Evolutionary conservation across 2,329 filamentous ascomycete species (phyloP).

Genomic region (Diplodia seriata): DNA sequence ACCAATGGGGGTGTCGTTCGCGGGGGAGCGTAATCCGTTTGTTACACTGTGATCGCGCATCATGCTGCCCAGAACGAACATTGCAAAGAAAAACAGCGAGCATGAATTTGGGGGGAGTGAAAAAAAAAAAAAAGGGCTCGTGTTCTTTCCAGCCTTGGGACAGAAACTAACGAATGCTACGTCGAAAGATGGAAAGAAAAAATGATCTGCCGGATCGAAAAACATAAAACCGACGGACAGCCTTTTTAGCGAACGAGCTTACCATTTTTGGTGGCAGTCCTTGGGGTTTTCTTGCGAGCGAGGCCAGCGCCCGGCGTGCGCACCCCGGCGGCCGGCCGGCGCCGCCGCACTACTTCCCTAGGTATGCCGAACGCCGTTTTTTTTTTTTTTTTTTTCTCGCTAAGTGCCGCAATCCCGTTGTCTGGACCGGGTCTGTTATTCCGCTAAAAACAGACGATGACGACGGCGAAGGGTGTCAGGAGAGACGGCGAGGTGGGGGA

Average conservation of each 20-base stretch:
- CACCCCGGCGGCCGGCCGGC: background rate
- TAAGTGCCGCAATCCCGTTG: background rate
- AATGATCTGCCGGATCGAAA: slow-evolving; percentile 3
- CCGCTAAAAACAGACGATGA: background rate
- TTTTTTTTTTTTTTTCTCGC: no score
- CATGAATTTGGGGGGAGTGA: no score
- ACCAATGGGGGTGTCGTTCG: background rate
- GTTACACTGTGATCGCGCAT: background rate
- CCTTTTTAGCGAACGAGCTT: background rate
- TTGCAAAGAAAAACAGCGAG: background rate
- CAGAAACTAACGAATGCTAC: background rate
- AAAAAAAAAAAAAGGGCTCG: background rate
- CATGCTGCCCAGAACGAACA: background rate
- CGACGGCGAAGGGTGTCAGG: background rate
- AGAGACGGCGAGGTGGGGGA: background rate
- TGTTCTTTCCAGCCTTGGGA: background rate
- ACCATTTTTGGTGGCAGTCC: background rate
- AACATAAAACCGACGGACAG: background rate
- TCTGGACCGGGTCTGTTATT: background rate
- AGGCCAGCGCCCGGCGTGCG: background rate
- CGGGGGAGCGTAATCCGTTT: no score
- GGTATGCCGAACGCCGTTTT: background rate
- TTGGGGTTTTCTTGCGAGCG: no score
- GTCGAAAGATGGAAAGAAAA: background rate
- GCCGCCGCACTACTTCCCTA: background rate